phyloP scores from a whole-genome alignment of 2,329 filamentous ascomycete genomes.

The Juglanconis juglandina region DNA sequence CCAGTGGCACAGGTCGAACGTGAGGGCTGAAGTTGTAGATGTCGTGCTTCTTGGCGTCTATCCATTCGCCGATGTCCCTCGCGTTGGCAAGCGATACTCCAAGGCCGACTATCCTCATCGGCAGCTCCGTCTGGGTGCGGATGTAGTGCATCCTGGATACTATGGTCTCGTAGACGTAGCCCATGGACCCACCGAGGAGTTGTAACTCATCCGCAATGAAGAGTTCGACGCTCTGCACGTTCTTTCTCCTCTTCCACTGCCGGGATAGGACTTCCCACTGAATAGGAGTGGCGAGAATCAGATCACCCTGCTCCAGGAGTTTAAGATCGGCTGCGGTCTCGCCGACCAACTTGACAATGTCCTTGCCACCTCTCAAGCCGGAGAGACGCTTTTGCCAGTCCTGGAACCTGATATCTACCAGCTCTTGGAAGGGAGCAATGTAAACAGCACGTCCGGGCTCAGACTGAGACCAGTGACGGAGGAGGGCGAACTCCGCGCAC shows the following conservation, averaged over 20 bases:
- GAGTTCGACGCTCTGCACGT: conserved; percentile 82
- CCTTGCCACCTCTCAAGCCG: conserved; percentile 74
- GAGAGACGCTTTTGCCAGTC: conserved; percentile 82
- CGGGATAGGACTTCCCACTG: conserved; percentile 97
- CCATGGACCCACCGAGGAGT: conserved; percentile 79
- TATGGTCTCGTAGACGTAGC: conserved; percentile 91
- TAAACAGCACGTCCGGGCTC: conserved; percentile 82
- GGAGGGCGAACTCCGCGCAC: conserved; percentile 88
- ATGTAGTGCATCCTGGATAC: conserved; percentile 99
- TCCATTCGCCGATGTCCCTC: conserved; percentile 93
- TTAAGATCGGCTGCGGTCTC: conserved; percentile 90
- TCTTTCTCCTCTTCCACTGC: conserved; percentile 95
- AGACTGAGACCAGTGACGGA: conserved; percentile 78
- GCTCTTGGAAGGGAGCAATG: conserved; percentile 89
- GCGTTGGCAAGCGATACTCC: conserved; percentile 92
- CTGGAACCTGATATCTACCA: conserved; percentile 75
- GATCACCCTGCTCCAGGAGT: conserved; percentile 78
- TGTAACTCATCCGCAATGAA: conserved; percentile 96
- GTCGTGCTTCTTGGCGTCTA: conserved; percentile 94
- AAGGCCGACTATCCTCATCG: conserved; percentile 82
- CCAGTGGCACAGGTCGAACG: conserved; percentile 81
- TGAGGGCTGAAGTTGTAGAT: conserved; percentile 98
- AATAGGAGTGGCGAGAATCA: conserved; percentile 85
- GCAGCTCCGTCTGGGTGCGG: conserved; percentile 78
- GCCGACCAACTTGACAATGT: conserved; percentile 87